Conservation (phyloP, 2,329 filamentous ascomycete genomes). For the Ascochyta lentis region DNA sequence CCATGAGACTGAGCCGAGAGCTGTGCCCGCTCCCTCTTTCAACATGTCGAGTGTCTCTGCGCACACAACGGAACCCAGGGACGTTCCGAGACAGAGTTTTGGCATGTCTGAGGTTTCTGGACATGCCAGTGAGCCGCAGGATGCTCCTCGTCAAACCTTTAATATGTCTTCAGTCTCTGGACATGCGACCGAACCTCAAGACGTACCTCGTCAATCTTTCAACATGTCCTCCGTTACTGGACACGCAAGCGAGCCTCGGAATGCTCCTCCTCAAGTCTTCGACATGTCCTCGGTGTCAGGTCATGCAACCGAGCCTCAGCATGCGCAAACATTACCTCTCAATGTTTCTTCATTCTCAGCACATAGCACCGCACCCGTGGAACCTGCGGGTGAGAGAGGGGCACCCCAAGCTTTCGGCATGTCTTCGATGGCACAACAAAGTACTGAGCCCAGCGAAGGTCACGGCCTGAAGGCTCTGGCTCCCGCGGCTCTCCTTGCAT, state of each 20-base stretch:
- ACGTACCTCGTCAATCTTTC: conserved; percentile 22
- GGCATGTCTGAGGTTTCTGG: conserved; percentile 32
- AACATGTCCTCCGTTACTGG: conserved; percentile 16
- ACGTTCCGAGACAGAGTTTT: conserved; percentile 29
- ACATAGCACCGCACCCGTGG: conserved; percentile 35
- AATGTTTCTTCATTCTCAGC: conserved; percentile 22
- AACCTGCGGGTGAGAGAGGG: conserved; percentile 39
- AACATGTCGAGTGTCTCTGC: conserved; percentile 32
- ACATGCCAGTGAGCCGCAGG: conserved; percentile 28
- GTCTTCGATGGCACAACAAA: conserved; percentile 38
- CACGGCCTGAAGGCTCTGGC: conserved; percentile 23
- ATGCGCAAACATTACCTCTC: conserved; percentile 12
- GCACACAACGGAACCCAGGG: conserved; percentile 35
- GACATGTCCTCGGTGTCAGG: conserved; percentile 32
- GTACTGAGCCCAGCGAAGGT: conserved; percentile 36
- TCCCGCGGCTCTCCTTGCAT: conserved; percentile 34
- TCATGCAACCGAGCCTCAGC: conserved; percentile 28
- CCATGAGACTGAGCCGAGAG: conserved; percentile 31
- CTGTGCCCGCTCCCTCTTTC: conserved; percentile 23
- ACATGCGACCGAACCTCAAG: conserved; percentile 34
- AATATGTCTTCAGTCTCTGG: conserved; percentile 30
- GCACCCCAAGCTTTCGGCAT: conserved; percentile 34
- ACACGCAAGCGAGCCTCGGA: conserved; percentile 27
- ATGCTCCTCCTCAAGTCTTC: conserved; percentile 21
- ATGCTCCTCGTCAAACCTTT: conserved; percentile 21